Evolutionary conservation across 345 rosid species (phyloP).

Genomic region (Geranium brycei): DNA sequence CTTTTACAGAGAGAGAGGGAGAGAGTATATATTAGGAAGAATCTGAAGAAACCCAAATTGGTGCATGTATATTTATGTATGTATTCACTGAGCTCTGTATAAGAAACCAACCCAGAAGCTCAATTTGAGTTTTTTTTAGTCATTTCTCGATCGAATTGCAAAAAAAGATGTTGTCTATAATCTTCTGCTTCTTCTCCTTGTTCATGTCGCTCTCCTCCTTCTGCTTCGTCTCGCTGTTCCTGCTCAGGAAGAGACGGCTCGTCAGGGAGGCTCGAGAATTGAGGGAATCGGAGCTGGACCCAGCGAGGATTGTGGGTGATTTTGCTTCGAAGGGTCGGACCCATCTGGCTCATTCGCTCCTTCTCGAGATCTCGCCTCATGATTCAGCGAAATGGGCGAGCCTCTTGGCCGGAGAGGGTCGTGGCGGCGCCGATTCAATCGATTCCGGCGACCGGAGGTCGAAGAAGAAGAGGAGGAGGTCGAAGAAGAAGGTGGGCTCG

Average conservation of each 20-base stretch:
- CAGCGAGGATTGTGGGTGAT: not conserved
- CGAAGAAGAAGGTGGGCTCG: slow-evolving; percentile 34
- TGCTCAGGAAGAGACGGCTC: slow-evolving; percentile 19
- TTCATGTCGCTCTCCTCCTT: slow-evolving; percentile 30
- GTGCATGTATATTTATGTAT: no score
- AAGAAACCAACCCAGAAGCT: no score
- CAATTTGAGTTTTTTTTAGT: not conserved
- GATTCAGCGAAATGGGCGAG: slow-evolving; percentile 28
- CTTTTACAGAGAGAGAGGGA: no score
- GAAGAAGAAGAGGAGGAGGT: slow-evolving; percentile 27
- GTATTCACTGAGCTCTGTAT: no score
- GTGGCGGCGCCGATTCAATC: slow-evolving; percentile 6
- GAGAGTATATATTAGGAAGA: not conserved
- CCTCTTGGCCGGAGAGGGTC: slow-evolving; percentile 10
- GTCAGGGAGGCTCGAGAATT: slow-evolving; percentile 4
- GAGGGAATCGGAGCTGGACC: slow-evolving; percentile 15
- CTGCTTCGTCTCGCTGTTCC: slow-evolving; percentile 18
- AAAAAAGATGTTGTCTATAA: not conserved
- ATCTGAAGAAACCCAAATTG: no score
- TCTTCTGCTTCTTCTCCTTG: slow-evolving; percentile 24
- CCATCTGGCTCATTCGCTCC: slow-evolving; percentile 29
- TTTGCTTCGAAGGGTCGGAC: slow-evolving; percentile 4
- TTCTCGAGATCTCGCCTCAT: slow-evolving; percentile 38
- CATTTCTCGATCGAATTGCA: not conserved
- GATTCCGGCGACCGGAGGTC: slow-evolving; percentile 1